Evolutionary conservation across 352 stramenopile species (phyloP), one percentile per base, ranked within the genome.

Genomic region (Globisporangium nodosum): DNA sequence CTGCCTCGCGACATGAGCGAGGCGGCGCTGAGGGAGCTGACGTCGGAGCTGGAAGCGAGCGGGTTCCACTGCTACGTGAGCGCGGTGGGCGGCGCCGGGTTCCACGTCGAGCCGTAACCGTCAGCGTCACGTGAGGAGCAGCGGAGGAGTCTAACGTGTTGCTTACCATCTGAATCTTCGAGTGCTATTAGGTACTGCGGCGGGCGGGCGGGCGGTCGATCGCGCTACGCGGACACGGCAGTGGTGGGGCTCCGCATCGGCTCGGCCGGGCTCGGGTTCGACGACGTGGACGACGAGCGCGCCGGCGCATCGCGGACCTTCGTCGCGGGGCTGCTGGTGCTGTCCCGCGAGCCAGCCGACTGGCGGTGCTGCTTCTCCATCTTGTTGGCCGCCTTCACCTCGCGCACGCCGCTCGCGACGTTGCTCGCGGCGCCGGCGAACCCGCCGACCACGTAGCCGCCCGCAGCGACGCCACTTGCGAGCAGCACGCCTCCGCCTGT

Each of bases 391-490:
- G 81, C 81, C 63, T 95, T 85, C 16, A 95, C 80, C 64, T 95
- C 85, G 33, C 72, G 76, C 46, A 95, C 71, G 46, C 85, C 85
- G 49, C 81, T 92, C 3, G 83, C 79, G 51, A 95, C 79, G 63
- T 95, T 95, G 24, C 73, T 85, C 6, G 83, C 81, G 16, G 85
- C 85, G 35, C 85, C 85, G 51, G 85, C 85, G 61, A 95, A 85
- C 13, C 85, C 85, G 46, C 85, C 85, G 15, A 95, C 84, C 15
- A 93, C 64, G 51, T 90, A 93, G 21, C 81, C 81, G 49, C 84
- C 80, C 13, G 84, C 84, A 3, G 84, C 79, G 18, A 93, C 84
- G 24, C 84, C 80, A 49, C 84, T 93, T 6, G 84, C 84, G 15
- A 93, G 68, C 24, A 93, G 56, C 13, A 93, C 79, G 15, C 84